Evolutionary conservation across 1,139 yeast genomes (phyloP).

Genomic region (Protomyces inundatus): DNA sequence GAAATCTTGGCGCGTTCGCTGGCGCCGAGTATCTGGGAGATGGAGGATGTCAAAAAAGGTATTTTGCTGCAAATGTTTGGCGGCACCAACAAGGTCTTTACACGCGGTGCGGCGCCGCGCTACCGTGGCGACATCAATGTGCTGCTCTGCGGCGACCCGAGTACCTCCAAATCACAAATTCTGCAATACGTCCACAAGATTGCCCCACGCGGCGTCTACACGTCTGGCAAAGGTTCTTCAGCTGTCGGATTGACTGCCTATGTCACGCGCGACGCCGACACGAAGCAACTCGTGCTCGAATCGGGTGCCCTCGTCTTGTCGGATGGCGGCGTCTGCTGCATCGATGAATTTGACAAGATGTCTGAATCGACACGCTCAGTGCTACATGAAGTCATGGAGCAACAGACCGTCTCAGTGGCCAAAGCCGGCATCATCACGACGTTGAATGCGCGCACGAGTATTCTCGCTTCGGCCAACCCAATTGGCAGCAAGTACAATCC

Average conservation of each 20-base stretch:
- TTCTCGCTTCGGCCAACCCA: conserved; percentile 96
- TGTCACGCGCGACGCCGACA: conserved; percentile 87
- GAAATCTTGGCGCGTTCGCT: conserved; percentile 84
- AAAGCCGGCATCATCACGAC: conserved; percentile 98
- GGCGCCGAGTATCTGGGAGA: conserved; percentile 92
- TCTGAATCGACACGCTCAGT: conserved; percentile 90
- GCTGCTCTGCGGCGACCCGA: conserved; percentile 93
- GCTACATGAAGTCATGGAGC: conserved; percentile 98
- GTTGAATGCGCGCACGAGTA: conserved; percentile 89
- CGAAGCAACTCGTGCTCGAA: conserved; percentile 86
- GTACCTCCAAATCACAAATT: conserved; percentile 92
- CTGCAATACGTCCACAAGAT: conserved; percentile 88
- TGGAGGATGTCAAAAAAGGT: conserved; percentile 96
- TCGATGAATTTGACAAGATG: conserved; percentile 98
- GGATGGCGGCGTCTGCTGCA: conserved; percentile 98
- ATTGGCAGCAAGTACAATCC: conserved; percentile 94
- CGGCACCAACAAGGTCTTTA: conserved; percentile 83
- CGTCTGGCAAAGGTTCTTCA: conserved; percentile 97
- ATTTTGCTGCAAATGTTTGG: conserved; percentile 87
- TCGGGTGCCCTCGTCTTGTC: conserved; percentile 94
- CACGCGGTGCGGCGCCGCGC: conserved; percentile 74
- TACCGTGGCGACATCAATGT: conserved; percentile 94
- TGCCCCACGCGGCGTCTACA: conserved; percentile 95
- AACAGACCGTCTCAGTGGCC: conserved; percentile 95
- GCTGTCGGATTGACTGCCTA: conserved; percentile 99